Evolutionary conservation across 2,329 filamentous ascomycete species (phyloP).

Genomic region (Fusarium nanum): DNA sequence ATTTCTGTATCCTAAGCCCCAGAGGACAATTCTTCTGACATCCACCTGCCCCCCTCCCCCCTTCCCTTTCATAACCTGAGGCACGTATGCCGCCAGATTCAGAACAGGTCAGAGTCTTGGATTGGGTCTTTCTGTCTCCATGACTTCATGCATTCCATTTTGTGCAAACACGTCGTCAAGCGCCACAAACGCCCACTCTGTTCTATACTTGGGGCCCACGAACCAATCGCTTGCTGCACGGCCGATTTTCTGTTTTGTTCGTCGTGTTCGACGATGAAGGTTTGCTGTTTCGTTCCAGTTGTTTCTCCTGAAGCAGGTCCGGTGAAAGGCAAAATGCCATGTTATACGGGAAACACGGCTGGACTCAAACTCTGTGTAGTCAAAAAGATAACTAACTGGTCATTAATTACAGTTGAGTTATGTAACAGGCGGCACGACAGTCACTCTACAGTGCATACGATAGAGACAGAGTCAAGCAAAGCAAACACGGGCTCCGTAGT

Average conservation of each 20-base stretch:
- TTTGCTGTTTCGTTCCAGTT: conserved; percentile 47
- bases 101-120: conserved; percentile 14
- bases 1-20: no score
- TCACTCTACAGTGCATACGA: background rate
- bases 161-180: conserved; percentile 46
- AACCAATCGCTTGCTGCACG: conserved; percentile 39
- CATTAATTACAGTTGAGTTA: background rate
- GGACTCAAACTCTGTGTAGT: conserved; percentile 39
- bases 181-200: conserved; percentile 36
- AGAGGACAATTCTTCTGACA: no score
- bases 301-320: conserved; percentile 22
- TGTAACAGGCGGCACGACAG: conserved; percentile 3
- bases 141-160: conserved; percentile 53
- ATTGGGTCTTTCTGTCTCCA: conserved; percentile 38
- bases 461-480: background rate
- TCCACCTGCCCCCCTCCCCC: conserved; percentile 1
- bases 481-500: conserved; percentile 33
- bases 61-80: conserved; percentile 37
- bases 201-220: background rate
- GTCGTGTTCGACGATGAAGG: conserved; percentile 36
- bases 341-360: conserved; percentile 18
- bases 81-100: conserved; percentile 24
- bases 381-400: background rate
- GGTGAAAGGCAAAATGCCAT: conserved; percentile 29
- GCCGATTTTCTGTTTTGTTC: conserved; percentile 31